Evolutionary conservation across 192 early-diverging fungal species (phyloP), one percentile per base, ranked within the genome.

Genomic region (Chytriomyces sp.): DNA sequence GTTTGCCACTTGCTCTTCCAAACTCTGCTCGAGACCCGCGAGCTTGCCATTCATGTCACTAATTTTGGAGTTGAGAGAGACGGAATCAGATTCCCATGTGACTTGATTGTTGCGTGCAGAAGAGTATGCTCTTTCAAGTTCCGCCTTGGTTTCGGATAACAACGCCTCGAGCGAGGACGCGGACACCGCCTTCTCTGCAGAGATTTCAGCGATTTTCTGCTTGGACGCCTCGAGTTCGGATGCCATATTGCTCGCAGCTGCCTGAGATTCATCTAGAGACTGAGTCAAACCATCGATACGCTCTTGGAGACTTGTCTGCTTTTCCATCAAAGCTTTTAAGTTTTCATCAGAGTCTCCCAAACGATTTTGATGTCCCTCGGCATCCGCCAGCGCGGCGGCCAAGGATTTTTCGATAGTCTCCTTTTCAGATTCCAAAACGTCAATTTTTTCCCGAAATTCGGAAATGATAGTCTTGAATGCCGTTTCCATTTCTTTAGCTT

Each of bases 401-500:
- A 67, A 47, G 8, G 11, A 10, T n/a, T 72, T n/a, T 11, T 16
- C 70, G 50, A 61, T 3, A 69, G 67, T 6, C 63, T 16, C 10
- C 23, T 43, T 67, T 13, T n/a, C 73, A 8, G 60, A 9, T 67
- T 67, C 62, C 9, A 72, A 57, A 13, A 20, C 62, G 11, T 43
- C 24, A 26, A 46, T 43, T 11, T 26, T 23, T 9, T 45, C 44
- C 2, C 61, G 26, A 20, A 53, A 59, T 43, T 68, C 67, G 13
- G 23, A n/a, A n/a, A 61, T 50, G 46, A 63, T 68, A 28, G 13
- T 10, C 45, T 53, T 68, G 28, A 70, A 68, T 45, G 50, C 45
- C 5, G 61, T 44, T 45, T 69, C 76, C 66, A 77, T 60, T 9
- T 69, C 67, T 7, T 10, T 47, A 45, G 45, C 18, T 35, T 69